Conservation (phyloP, 2,329 filamentous ascomycete species). For the Trichoderma atroviride region DNA sequence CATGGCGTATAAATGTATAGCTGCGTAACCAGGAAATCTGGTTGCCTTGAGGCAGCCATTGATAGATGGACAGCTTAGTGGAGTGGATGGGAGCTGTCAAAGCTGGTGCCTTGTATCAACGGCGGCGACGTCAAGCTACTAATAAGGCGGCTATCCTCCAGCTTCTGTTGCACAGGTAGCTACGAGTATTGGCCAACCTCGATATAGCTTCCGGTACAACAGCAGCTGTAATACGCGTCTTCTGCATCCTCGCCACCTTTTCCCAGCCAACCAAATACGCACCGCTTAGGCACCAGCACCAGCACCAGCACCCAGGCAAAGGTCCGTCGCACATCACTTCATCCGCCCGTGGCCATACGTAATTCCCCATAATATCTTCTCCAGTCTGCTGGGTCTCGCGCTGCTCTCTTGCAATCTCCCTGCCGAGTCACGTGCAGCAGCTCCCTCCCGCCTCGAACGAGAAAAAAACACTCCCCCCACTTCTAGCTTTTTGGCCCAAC, state of each 20-base stretch:
- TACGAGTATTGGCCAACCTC: background rate
- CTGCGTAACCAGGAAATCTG: background rate
- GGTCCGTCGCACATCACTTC: background rate
- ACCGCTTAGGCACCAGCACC: constrained; percentile 3
- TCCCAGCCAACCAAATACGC: background rate
- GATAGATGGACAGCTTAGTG: background rate
- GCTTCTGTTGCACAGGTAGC: background rate
- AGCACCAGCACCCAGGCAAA: background rate
- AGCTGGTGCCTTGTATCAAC: constrained; percentile 9
- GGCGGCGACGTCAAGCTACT: background rate
- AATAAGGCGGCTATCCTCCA: background rate
- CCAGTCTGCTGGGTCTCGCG: background rate
- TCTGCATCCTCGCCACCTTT: background rate
- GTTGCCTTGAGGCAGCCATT: constrained; percentile 24
- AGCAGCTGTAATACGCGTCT: background rate
- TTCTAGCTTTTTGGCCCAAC: background rate
- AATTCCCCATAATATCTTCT: constrained; percentile 21
- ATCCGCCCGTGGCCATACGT: constrained; percentile 17
- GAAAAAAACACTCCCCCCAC: constrained; percentile 4
- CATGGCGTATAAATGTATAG: background rate
- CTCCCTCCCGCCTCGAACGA: background rate
- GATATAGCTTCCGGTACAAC: background rate
- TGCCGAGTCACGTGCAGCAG: constrained; percentile 17
- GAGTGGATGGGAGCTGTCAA: background rate
- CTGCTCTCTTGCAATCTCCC: background rate